Percentiles rank a stretch among this genome's conserved stretches.
phyloP scores from a whole-genome alignment of 305 asterid genomes.

The Solanum hybrid region DNA sequence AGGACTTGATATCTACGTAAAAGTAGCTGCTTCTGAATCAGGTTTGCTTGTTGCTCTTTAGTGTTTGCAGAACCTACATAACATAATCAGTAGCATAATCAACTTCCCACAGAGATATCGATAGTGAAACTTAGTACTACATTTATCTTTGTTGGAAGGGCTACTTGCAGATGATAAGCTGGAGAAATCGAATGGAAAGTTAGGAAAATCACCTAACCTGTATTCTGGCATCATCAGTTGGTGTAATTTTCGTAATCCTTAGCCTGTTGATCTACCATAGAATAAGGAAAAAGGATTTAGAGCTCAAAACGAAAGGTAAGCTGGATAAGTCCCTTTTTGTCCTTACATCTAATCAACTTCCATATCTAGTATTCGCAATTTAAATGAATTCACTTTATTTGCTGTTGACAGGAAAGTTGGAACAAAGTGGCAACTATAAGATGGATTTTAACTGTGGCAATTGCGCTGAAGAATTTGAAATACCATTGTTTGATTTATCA shows the following conservation, averaged over 20 bases:
- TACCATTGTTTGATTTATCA: neutral
- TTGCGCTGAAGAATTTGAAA: neutral
- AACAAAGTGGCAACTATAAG: neutral
- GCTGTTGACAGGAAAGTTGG: neutral
- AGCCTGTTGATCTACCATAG: neutral
- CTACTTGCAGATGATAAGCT: neutral
- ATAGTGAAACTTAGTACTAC: neutral
- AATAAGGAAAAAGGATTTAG: neutral
- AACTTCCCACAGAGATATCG: neutral
- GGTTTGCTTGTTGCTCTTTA: slow-evolving; percentile 14
- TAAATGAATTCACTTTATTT: neutral
- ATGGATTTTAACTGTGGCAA: neutral
- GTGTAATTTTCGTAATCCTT: neutral
- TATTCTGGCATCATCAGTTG: neutral
- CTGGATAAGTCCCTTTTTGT: neutral
- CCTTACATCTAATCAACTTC: neutral
- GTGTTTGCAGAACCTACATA: neutral
- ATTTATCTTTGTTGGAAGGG: neutral
- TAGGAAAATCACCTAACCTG: neutral
- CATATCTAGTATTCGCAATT: neutral
- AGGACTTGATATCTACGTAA: slow-evolving; percentile 16
- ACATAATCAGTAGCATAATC: neutral
- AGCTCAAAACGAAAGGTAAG: neutral
- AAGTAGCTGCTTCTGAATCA: slow-evolving; percentile 17
- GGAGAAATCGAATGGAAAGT: neutral